Conservation (phyloP, 208 protist genomes). For the Leishmania arabica region DNA sequence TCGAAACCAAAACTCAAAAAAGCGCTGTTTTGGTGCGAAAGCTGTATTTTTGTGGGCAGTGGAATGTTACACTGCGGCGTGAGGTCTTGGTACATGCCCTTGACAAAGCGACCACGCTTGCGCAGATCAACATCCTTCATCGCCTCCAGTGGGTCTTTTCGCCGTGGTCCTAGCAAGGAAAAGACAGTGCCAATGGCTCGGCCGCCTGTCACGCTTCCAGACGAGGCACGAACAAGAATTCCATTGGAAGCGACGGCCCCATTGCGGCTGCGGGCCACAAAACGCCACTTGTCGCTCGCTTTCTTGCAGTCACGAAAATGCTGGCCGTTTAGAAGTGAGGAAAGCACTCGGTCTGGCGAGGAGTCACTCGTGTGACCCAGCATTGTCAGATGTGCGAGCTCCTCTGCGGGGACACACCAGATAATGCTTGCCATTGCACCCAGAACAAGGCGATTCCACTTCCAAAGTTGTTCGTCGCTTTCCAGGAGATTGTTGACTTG, state of each 20-base stretch:
- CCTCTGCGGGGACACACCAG: constrained; percentile 47
- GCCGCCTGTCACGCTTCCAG: constrained; percentile 25
- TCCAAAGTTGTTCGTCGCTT: constrained; percentile 80
- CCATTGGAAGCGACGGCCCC: constrained; percentile 81
- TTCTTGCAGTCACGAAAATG: constrained; percentile 75
- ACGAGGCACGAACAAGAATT: constrained; percentile 60
- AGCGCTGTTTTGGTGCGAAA: constrained; percentile 75
- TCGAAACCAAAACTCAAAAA: constrained; percentile 89
- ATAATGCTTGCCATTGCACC: constrained; percentile 63
- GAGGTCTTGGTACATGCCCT: constrained; percentile 70
- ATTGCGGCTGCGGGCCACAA: constrained; percentile 70
- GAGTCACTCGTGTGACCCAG: constrained; percentile 33
- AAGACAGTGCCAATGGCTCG: constrained; percentile 73
- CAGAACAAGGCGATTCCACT: constrained; percentile 77
- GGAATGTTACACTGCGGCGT: constrained; percentile 62
- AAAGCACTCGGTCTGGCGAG: constrained; percentile 39
- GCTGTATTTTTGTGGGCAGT: constrained; percentile 78
- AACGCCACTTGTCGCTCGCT: constrained; percentile 69
- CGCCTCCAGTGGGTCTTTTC: constrained; percentile 77
- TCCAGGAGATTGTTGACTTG: constrained; percentile 67
- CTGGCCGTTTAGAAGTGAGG: constrained; percentile 37
- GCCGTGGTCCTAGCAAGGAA: constrained; percentile 54
- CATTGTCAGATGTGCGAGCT: constrained; percentile 64
- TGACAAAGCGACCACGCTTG: constrained; percentile 81
- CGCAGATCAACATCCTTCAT: constrained; percentile 76